These are phyloP conservation scores for Rhynchospora breviuscula DNA, from an alignment of 176 grass and related monocot genomes.

Conservation along the genomic window DNA sequence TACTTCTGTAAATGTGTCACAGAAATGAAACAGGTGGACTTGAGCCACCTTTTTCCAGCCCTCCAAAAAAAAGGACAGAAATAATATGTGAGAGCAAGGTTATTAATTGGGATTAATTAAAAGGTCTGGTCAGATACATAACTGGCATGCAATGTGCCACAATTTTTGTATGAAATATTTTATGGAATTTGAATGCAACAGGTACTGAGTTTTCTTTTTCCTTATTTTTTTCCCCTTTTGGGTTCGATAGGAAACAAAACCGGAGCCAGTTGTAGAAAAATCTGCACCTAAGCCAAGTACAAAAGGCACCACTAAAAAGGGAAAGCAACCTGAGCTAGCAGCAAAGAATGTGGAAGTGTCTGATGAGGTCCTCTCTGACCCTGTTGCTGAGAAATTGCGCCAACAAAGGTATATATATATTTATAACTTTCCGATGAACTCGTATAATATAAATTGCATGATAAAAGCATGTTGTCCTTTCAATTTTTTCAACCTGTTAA, in stretches of 20 bases:
- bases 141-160: not conserved
- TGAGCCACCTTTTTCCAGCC: too few species aligned
- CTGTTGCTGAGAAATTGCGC: slow-evolving; percentile 70
- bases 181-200: not conserved
- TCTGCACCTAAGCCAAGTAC: slow-evolving; percentile 29
- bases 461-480: not conserved
- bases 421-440: not conserved
- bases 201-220: not conserved
- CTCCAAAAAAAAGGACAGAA: not conserved
- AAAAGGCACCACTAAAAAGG: slow-evolving; percentile 60
- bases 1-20: too few species aligned
- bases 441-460: not conserved
- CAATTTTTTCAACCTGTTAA: not conserved
- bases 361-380: slow-evolving; percentile 49
- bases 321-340: slow-evolving; percentile 45
- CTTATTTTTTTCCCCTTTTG: not conserved
- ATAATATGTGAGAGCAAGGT: not conserved
- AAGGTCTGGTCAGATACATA: not conserved
- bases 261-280: slow-evolving; percentile 37
- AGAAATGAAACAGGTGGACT: too few species aligned
- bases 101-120: not conserved
- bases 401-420: slow-evolving; percentile 58
- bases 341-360: slow-evolving; percentile 38
- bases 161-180: not conserved
- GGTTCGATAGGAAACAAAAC: slow-evolving; percentile 53